phyloP scores from a whole-genome alignment of 2,329 filamentous ascomycete species.

The Alternaria dauci region DNA sequence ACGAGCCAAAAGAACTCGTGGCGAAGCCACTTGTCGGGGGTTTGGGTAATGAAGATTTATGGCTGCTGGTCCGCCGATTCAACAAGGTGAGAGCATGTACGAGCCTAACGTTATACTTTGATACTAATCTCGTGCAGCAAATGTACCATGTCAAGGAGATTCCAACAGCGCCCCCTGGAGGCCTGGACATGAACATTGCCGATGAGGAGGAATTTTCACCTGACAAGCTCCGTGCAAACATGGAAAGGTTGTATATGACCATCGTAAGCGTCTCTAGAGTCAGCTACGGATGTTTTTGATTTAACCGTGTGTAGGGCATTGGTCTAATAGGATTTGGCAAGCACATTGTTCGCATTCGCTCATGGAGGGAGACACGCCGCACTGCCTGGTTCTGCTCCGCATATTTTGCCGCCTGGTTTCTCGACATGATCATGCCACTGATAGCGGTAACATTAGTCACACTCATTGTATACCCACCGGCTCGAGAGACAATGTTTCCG shows the following conservation, averaged over 20 bases:
- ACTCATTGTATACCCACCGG: slow-evolving; percentile 71
- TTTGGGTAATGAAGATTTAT: slow-evolving; percentile 75
- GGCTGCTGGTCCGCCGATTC: slow-evolving; percentile 75
- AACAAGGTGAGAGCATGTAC: slow-evolving; percentile 65
- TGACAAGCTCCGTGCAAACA: slow-evolving; percentile 78
- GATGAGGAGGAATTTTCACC: slow-evolving; percentile 86
- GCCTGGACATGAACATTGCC: slow-evolving; percentile 80
- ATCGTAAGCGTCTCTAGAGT: slow-evolving; percentile 55
- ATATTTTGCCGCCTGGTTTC: slow-evolving; percentile 72
- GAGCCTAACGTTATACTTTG: not conserved
- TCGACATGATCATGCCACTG: slow-evolving; percentile 74
- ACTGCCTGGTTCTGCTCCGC: slow-evolving; percentile 72
- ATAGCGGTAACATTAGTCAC: slow-evolving; percentile 67
- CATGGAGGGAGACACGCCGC: slow-evolving; percentile 77
- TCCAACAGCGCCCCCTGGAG: slow-evolving; percentile 66
- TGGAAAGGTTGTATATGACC: slow-evolving; percentile 84
- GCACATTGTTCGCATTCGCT: slow-evolving; percentile 77
- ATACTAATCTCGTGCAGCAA: slow-evolving; percentile 56
- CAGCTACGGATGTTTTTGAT: not conserved
- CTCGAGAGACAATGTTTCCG: slow-evolving; percentile 73
- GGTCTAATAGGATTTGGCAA: slow-evolving; percentile 72
- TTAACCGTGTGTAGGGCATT: slow-evolving; percentile 57
- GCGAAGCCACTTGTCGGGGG: slow-evolving; percentile 70
- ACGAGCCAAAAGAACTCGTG: slow-evolving; percentile 65
- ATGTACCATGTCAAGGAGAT: slow-evolving; percentile 76